phyloP scores from a whole-genome alignment of 768 basidiomycete genomes.

The Rhizopogon roseolus region DNA sequence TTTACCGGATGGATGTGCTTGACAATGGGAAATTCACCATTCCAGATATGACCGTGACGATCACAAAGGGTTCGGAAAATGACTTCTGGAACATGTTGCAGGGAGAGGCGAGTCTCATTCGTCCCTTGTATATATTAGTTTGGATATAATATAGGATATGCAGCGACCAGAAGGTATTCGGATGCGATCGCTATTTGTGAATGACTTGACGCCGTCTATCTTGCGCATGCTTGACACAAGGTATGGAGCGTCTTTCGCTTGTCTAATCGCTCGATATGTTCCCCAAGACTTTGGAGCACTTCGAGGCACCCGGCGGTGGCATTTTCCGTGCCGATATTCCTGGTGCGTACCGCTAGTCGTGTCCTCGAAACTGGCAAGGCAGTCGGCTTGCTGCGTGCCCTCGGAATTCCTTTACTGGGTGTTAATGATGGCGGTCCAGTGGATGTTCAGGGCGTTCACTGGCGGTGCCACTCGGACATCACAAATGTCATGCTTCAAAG shows the following conservation, averaged over 20 bases:
- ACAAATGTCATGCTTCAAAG: conserved; percentile 35
- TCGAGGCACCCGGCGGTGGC: conserved; percentile 20
- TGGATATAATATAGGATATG: conserved; percentile 9
- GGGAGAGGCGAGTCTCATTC: conserved; percentile 27
- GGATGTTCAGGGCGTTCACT: conserved; percentile 40
- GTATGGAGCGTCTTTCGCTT: conserved; percentile 24
- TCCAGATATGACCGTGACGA: not conserved
- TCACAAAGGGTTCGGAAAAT: conserved; percentile 9
- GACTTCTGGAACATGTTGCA: conserved; percentile 31
- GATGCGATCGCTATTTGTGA: conserved; percentile 45
- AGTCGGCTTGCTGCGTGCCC: conserved; percentile 64
- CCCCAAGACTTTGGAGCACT: conserved; percentile 39
- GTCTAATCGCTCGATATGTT: conserved; percentile 34
- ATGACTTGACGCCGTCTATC: conserved; percentile 45
- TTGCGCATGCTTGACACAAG: conserved; percentile 53
- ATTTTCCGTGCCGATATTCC: conserved; percentile 48
- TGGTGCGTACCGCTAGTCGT: conserved; percentile 53
- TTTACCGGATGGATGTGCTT: conserved; percentile 22
- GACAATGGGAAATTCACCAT: conserved; percentile 8
- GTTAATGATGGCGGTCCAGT: conserved; percentile 21
- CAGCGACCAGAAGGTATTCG: conserved; percentile 34
- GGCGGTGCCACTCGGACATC: conserved; percentile 31
- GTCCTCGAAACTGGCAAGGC: conserved; percentile 72
- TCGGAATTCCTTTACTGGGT: conserved; percentile 27
- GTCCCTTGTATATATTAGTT: not conserved